Percentiles rank a stretch among this genome's conserved stretches.
Evolutionary conservation across 495 filamentous ascomycete species (phyloP).

Genomic region (Aspergillus homomorphus): DNA sequence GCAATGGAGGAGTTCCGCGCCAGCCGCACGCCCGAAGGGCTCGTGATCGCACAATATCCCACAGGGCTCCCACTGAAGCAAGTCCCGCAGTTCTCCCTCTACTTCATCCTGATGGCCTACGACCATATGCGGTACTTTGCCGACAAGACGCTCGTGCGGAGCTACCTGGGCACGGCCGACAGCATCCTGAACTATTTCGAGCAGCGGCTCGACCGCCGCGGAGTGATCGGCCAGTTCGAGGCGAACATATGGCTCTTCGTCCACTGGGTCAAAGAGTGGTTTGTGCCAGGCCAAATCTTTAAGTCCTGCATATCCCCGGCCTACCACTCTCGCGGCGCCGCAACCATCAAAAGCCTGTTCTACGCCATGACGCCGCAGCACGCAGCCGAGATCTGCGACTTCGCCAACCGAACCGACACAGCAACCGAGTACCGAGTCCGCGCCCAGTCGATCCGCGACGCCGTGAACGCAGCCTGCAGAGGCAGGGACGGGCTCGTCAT

Average conservation of each 20-base stretch:
- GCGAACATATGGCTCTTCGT: slow-evolving; percentile 27
- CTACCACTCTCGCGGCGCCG: slow-evolving; percentile 12
- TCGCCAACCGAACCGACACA: slow-evolving; percentile 14
- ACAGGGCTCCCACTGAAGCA: slow-evolving; percentile 18
- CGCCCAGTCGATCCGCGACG: slow-evolving; percentile 13
- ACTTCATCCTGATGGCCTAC: slow-evolving; percentile 23
- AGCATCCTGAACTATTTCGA: slow-evolving; percentile 25
- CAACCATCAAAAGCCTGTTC: slow-evolving; percentile 19
- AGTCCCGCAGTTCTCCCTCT: slow-evolving; percentile 29
- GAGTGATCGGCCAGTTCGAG: slow-evolving; percentile 23
- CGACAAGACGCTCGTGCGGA: slow-evolving; percentile 14
- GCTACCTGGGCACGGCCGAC: slow-evolving; percentile 22
- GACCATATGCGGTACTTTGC: slow-evolving; percentile 26
- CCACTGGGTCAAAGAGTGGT: slow-evolving; percentile 29
- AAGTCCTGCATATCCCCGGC: slow-evolving; percentile 21
- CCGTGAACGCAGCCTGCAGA: slow-evolving; percentile 20
- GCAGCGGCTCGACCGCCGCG: slow-evolving; percentile 15
- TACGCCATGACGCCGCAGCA: slow-evolving; percentile 18
- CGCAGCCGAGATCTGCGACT: slow-evolving; percentile 20
- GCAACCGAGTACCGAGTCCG: slow-evolving; percentile 21
- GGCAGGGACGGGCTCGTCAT: slow-evolving; percentile 8
- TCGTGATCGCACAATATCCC: slow-evolving; percentile 27
- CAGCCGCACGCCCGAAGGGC: slow-evolving; percentile 20
- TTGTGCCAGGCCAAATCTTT: slow-evolving; percentile 20
- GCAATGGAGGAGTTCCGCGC: slow-evolving; percentile 26